Percentiles rank a stretch among this genome's conserved stretches.
Conservation (phyloP, 495 filamentous ascomycete genomes). For the Parathielavia appendiculata region DNA sequence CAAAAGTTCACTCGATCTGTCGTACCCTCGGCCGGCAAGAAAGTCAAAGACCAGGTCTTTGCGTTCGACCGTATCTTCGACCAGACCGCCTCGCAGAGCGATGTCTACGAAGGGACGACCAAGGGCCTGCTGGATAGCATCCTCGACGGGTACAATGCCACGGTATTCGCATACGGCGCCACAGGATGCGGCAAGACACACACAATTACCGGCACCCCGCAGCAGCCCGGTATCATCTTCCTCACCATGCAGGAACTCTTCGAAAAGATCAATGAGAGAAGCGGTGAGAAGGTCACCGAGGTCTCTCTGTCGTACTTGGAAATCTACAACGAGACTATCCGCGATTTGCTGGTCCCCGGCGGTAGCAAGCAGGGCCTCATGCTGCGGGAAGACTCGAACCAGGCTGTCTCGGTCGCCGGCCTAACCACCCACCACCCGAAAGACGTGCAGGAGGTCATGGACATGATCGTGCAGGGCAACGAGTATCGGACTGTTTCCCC, state of each 20-base stretch:
- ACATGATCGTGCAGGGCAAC: conserved; percentile 96
- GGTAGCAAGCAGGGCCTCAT: conserved; percentile 83
- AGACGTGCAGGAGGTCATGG: conserved; percentile 90
- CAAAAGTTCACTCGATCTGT: conserved; percentile 81
- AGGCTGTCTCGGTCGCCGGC: conserved; percentile 87
- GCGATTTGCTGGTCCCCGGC: conserved; percentile 83
- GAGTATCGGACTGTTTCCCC: conserved; percentile 93
- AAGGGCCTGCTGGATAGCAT: conserved; percentile 86
- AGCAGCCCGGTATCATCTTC: conserved; percentile 97
- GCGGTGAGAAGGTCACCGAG: conserved; percentile 80
- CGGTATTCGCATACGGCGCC: conserved; percentile 96
- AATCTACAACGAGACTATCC: conserved; percentile 99
- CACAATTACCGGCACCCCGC: conserved; percentile 84
- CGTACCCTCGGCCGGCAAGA: conserved; percentile 74
- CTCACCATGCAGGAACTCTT: conserved; percentile 98
- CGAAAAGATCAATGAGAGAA: conserved; percentile 83
- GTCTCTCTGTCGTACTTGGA: conserved; percentile 93
- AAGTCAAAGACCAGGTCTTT: conserved; percentile 97
- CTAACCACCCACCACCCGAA: conserved; percentile 85
- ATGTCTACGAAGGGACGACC: conserved; percentile 95
- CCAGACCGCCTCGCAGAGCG: conserved; percentile 85
- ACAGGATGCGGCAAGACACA: conserved; percentile 98
- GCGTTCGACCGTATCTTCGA: conserved; percentile 96
- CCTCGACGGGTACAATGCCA: conserved; percentile 96
- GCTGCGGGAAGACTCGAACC: conserved; percentile 91